phyloP scores from a whole-genome alignment of 2,329 filamentous ascomycete species.

The Tolypocladium capitatum region DNA sequence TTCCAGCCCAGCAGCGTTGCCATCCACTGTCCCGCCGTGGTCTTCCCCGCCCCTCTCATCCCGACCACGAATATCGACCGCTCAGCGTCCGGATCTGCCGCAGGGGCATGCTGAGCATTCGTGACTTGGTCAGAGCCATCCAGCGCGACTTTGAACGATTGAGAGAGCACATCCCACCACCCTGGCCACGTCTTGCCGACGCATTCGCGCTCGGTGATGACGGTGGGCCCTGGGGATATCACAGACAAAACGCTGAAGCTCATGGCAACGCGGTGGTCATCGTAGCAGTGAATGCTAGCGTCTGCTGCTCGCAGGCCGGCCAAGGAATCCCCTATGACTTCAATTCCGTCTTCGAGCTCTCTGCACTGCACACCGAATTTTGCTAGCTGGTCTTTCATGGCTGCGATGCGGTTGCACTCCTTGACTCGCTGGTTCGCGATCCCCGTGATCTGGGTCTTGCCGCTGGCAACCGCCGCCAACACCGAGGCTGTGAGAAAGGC shows the following conservation, averaged over 20 bases:
- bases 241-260: constrained; percentile 85
- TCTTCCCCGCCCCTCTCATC: constrained; percentile 95
- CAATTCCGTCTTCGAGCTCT: constrained; percentile 91
- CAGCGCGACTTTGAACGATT: constrained; percentile 64
- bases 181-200: constrained; percentile 97
- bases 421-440: constrained; percentile 98
- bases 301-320: constrained; percentile 38
- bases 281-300: constrained; percentile 78
- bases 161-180: constrained; percentile 86
- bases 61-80: constrained; percentile 87
- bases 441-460: constrained; percentile 74
- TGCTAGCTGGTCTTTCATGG: constrained; percentile 87
- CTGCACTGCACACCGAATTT: constrained; percentile 83
- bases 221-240: constrained; percentile 53
- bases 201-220: constrained; percentile 83
- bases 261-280: constrained; percentile 97
- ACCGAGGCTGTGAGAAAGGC: constrained; percentile 93
- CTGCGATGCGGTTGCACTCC: constrained; percentile 90
- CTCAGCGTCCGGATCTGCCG: constrained; percentile 15
- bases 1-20: constrained; percentile 60
- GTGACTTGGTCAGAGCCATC: constrained; percentile 53
- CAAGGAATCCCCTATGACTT: constrained; percentile 43
- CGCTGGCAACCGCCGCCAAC: constrained; percentile 75
- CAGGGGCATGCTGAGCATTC: constrained; percentile 5
- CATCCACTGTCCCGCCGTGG: constrained; percentile 81